Evolutionary conservation across 805 yeast species (phyloP), one percentile per base, ranked within the genome.

Genomic region (Lachancea sp.): DNA sequence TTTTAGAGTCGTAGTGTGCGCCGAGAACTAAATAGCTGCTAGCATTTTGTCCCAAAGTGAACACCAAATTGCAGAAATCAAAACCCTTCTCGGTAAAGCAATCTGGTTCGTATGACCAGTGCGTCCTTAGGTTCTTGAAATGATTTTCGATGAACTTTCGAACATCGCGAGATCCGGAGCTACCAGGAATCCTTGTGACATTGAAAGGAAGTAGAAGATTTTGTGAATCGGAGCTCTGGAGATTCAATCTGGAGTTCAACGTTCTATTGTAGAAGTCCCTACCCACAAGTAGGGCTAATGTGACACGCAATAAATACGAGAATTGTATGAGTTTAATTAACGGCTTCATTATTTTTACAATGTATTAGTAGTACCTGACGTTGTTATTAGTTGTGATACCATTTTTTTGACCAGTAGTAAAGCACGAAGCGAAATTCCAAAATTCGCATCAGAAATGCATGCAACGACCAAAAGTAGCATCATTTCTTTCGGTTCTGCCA

Each of bases 1-100:
- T 34, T 49, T 72, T 71, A 0, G 80, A 69, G 54, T 78, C 84
- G 51, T 76, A 78, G 50, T 78, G 84, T 0, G 79, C 83, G 3
- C 75, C 74, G 2, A 78, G 49, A 5, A 70, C 62, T 8, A 72
- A 47, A 27, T 67, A 63, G 15, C 57, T 57, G 2, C 56, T 50
- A 2, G 53, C 53, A 4, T 53, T 54, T 7, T 45, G 36, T 13
- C 57, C 56, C 16, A 59, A 44, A 1, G 70, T 59, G 33, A 63
- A 64, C 0, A 70, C 54, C 22, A 73, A 42, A 49, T 71, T 73
- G 27, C 70, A 63, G 49, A 70, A 73, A 43, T 62, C 60, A 38
- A 56, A 49, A 0, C 62, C 66, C 16, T 57, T 56, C 18, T 66
- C 70, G 6, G 55, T 50, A 16, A 77, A 77, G 1, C 68, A 60